Percentiles rank a stretch among this genome's conserved stretches.
These are phyloP conservation scores for Quercus ilex DNA, from an alignment of 306 rosid genomes.

Conservation along the genomic window DNA sequence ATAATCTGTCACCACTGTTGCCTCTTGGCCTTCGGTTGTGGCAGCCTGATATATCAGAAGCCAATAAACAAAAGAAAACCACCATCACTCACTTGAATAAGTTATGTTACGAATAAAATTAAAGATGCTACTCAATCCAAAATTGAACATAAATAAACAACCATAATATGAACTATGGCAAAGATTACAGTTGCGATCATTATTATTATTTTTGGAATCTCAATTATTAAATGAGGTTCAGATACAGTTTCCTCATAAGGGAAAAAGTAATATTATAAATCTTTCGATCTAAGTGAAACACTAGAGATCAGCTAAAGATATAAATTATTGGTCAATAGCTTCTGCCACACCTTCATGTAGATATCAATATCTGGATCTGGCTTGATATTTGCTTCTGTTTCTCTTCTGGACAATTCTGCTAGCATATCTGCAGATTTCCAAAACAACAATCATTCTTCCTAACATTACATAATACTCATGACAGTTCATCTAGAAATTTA, in stretches of 20 bases:
- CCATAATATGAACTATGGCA: neutral
- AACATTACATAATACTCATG: neutral
- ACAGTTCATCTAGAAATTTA: neutral
- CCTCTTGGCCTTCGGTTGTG: slow-evolving; percentile 36
- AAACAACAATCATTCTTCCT: neutral
- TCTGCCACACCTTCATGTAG: slow-evolving; percentile 39
- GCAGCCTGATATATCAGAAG: slow-evolving; percentile 25
- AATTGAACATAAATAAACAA: neutral
- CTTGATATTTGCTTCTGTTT: slow-evolving; percentile 34
- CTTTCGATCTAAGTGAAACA: neutral
- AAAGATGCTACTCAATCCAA: neutral
- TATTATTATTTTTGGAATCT: neutral
- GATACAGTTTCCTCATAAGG: neutral
- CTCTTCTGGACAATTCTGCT: slow-evolving; percentile 47
- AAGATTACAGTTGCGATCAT: neutral
- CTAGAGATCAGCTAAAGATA: neutral
- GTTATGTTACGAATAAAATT: neutral
- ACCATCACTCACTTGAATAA: slow-evolving; percentile 8
- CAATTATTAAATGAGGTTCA: neutral
- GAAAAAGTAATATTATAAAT: neutral
- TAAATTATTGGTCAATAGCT: neutral
- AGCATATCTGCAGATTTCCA: slow-evolving; percentile 30
- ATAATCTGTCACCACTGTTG: slow-evolving; percentile 43
- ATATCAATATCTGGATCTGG: slow-evolving; percentile 47
- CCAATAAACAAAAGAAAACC: slow-evolving; percentile 38